These are phyloP conservation scores for Coffea eugenioides DNA, from an alignment of 257 asterid genomes.

Conservation along the genomic window DNA sequence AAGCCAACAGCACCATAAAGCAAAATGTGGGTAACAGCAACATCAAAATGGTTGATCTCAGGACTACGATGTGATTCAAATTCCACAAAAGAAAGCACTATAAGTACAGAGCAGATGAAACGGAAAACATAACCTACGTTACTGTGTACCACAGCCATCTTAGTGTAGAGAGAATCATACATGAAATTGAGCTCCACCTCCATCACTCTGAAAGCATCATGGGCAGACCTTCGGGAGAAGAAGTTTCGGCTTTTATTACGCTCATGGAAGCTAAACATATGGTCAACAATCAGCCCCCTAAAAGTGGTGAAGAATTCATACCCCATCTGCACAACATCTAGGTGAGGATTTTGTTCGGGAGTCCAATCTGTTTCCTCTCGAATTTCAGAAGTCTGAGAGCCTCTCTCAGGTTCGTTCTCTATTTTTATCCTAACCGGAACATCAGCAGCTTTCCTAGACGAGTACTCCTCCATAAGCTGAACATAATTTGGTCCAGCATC, in stretches of 20 bases:
- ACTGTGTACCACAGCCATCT: slow-evolving; percentile 16
- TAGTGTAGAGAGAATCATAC: slow-evolving; percentile 35
- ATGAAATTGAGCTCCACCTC: slow-evolving; percentile 33
- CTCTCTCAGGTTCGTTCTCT: not conserved
- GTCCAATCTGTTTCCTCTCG: too few relatives aligned
- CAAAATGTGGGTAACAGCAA: slow-evolving; percentile 15
- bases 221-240: not conserved
- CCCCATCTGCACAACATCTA: not conserved
- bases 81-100: slow-evolving; percentile 7
- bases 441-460: slow-evolving; percentile 1
- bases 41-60: not conserved
- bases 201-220: slow-evolving; percentile 28
- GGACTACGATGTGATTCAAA: not conserved
- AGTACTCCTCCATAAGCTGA: slow-evolving; percentile 28
- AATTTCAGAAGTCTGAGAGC: not conserved
- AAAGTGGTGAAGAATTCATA: slow-evolving; percentile 8
- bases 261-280: slow-evolving; percentile 25
- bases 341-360: not conserved
- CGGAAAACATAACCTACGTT: slow-evolving; percentile 9
- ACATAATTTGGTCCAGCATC: slow-evolving; percentile 39
- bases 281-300: slow-evolving; percentile 29
- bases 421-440: not conserved
- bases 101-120: slow-evolving; percentile 7
- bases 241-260: slow-evolving; percentile 10
- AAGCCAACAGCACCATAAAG: slow-evolving; percentile 21